Evolutionary conservation across 2,329 filamentous ascomycete species (phyloP).

Genomic region (Penicillium concentricum): DNA sequence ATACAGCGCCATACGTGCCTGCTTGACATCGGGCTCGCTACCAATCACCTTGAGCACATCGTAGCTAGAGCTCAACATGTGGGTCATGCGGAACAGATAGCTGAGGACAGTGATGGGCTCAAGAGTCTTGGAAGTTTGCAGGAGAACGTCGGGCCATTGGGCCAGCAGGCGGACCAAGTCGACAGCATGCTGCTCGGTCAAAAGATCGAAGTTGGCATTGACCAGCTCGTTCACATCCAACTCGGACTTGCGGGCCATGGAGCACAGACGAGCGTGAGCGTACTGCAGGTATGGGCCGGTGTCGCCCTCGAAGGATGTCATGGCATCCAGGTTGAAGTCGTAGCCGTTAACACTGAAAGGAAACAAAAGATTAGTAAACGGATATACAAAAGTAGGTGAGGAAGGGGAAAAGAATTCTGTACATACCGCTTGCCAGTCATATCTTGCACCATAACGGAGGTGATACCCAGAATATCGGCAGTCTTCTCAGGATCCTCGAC

Average conservation of each 20-base stretch:
- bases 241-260: slow-evolving; percentile 58
- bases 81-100: slow-evolving; percentile 67
- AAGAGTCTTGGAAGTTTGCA: slow-evolving; percentile 64
- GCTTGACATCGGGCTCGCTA: slow-evolving; percentile 57
- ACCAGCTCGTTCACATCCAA: slow-evolving; percentile 48
- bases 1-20: slow-evolving; percentile 63
- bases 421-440: slow-evolving; percentile 87
- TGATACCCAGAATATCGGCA: slow-evolving; percentile 88
- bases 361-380: slow-evolving; percentile 42
- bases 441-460: slow-evolving; percentile 95
- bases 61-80: slow-evolving; percentile 61
- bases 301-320: slow-evolving; percentile 66
- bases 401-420: neutral
- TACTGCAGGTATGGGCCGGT: slow-evolving; percentile 67
- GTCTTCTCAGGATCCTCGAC: slow-evolving; percentile 77
- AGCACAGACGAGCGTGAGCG: slow-evolving; percentile 60
- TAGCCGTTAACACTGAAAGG: slow-evolving; percentile 59
- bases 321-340: slow-evolving; percentile 63
- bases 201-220: slow-evolving; percentile 58
- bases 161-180: slow-evolving; percentile 62
- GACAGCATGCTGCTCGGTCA: slow-evolving; percentile 61
- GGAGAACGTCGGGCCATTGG: slow-evolving; percentile 64
- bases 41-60: slow-evolving; percentile 63
- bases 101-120: slow-evolving; percentile 66
- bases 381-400: slow-evolving; percentile 33